phyloP scores from a whole-genome alignment of 1,284 basidiomycete species.

The Pyrrhoderma noxium region DNA sequence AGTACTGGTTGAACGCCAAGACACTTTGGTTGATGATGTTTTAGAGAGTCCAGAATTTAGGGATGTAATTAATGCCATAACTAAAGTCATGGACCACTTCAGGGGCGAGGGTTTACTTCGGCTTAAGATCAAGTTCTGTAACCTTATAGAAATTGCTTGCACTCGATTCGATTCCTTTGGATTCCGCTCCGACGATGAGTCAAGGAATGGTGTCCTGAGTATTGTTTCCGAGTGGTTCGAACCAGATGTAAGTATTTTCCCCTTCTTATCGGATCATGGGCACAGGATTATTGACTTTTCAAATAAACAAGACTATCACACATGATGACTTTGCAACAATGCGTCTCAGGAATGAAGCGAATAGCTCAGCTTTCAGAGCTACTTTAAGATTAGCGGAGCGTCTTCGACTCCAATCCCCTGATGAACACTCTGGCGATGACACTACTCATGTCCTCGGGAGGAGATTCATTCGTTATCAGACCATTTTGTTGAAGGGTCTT shows the following conservation, averaged over 20 bases:
- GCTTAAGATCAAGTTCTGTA: constrained; percentile 71
- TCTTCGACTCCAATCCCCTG: constrained; percentile 58
- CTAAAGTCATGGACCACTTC: constrained; percentile 60
- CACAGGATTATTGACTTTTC: constrained; percentile 11
- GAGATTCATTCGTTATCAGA: constrained; percentile 72
- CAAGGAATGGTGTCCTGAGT: constrained; percentile 69
- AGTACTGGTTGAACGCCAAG: constrained; percentile 68
- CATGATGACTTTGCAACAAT: constrained; percentile 16
- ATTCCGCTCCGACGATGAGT: constrained; percentile 57
- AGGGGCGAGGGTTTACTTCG: constrained; percentile 48
- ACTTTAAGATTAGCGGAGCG: constrained; percentile 72
- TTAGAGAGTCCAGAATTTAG: constrained; percentile 65
- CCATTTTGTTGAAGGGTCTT: constrained; percentile 51
- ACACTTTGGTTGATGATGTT: constrained; percentile 48
- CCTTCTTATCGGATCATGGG: not conserved
- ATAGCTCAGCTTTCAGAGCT: constrained; percentile 63
- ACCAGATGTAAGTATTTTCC: constrained; percentile 32
- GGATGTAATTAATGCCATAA: constrained; percentile 55
- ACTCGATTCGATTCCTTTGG: constrained; percentile 53
- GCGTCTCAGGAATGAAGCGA: constrained; percentile 55
- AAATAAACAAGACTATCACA: constrained; percentile 1
- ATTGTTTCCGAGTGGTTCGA: constrained; percentile 73
- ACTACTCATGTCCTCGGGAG: constrained; percentile 68
- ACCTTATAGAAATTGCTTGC: constrained; percentile 63
- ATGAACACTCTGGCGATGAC: constrained; percentile 51